phyloP scores from a whole-genome alignment of 1,139 yeast species.

The Ogataea hybrid region DNA sequence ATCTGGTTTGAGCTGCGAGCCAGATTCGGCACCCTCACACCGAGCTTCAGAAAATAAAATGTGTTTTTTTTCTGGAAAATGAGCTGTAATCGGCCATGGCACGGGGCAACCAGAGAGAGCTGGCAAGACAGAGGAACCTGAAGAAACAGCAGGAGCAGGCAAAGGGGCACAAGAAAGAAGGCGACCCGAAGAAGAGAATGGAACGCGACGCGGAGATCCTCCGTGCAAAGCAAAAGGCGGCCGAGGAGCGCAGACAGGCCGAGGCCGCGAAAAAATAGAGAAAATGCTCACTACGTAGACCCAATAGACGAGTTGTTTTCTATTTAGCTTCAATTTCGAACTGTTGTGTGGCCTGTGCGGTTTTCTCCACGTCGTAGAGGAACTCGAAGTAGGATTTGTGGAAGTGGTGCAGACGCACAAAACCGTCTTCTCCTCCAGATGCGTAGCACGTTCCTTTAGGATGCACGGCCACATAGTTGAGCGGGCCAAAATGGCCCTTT shows the following conservation, averaged over 20 bases:
- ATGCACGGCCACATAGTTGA: slow-evolving; percentile 89
- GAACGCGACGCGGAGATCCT: slow-evolving; percentile 79
- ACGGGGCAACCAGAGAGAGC: slow-evolving; percentile 95
- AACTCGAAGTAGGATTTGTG: slow-evolving; percentile 92
- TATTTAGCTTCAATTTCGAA: slow-evolving; percentile 19
- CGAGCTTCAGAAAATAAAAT: not conserved
- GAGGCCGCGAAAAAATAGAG: slow-evolving; percentile 27
- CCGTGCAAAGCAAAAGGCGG: slow-evolving; percentile 84
- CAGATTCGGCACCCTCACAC: slow-evolving; percentile 5
- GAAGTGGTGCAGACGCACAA: slow-evolving; percentile 88
- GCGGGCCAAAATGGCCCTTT: slow-evolving; percentile 98
- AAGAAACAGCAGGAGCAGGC: slow-evolving; percentile 68
- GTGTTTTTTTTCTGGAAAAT: slow-evolving; percentile 1
- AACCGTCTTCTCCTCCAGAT: slow-evolving; percentile 98
- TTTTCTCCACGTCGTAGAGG: slow-evolving; percentile 87
- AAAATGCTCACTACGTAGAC: not conserved
- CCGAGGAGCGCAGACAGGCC: slow-evolving; percentile 63
- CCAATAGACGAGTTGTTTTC: slow-evolving; percentile 1
- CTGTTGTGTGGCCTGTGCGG: slow-evolving; percentile 44
- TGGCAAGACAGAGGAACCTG: slow-evolving; percentile 83
- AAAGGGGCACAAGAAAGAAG: slow-evolving; percentile 66
- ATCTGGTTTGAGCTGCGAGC: too few relatives aligned
- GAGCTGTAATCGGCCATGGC: slow-evolving; percentile 51
- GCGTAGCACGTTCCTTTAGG: slow-evolving; percentile 94
- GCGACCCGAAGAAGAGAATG: slow-evolving; percentile 82